phyloP scores from a whole-genome alignment of 2,329 filamentous ascomycete genomes.

The Emydomyces testavorans region DNA sequence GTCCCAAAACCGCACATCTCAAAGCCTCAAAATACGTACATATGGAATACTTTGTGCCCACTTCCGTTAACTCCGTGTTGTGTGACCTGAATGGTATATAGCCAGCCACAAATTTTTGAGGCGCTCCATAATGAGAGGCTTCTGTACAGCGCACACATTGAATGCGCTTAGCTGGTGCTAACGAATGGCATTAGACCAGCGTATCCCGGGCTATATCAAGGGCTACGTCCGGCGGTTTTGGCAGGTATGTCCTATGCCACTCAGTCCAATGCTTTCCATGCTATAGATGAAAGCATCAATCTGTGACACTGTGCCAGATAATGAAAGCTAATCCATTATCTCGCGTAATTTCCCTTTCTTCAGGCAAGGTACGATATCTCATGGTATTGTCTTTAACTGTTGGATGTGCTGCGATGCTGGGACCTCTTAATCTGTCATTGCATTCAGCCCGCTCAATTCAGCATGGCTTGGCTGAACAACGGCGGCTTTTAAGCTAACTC shows the following conservation, averaged over 20 bases:
- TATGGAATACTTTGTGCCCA: no score
- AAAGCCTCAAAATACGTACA: no score
- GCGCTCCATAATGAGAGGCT: background rate
- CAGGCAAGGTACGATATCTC: slow-evolving; percentile 18
- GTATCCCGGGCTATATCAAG: slow-evolving; percentile 79
- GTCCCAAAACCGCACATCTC: no score
- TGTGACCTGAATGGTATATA: no score
- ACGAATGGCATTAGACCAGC: slow-evolving; percentile 49
- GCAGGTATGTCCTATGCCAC: slow-evolving; percentile 57
- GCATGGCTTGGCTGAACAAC: slow-evolving; percentile 1
- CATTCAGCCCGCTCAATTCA: background rate
- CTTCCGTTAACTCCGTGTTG: no score
- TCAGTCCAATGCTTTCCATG: background rate
- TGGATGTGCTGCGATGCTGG: background rate
- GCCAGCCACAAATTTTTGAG: slow-evolving; percentile 1
- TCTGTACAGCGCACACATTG: no score
- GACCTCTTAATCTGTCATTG: background rate
- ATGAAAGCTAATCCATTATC: slow-evolving; percentile 6
- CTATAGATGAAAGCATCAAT: background rate
- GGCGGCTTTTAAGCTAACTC: slow-evolving; percentile 4
- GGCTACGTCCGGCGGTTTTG: slow-evolving; percentile 94
- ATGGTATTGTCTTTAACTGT: background rate
- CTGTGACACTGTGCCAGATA: slow-evolving; percentile 3
- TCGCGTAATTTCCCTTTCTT: slow-evolving; percentile 3
- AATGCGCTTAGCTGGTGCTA: background rate